Evolutionary conservation across 2,329 filamentous ascomycete species (phyloP), one percentile per base, ranked within the genome.

Genomic region (Colletotrichum sojae): DNA sequence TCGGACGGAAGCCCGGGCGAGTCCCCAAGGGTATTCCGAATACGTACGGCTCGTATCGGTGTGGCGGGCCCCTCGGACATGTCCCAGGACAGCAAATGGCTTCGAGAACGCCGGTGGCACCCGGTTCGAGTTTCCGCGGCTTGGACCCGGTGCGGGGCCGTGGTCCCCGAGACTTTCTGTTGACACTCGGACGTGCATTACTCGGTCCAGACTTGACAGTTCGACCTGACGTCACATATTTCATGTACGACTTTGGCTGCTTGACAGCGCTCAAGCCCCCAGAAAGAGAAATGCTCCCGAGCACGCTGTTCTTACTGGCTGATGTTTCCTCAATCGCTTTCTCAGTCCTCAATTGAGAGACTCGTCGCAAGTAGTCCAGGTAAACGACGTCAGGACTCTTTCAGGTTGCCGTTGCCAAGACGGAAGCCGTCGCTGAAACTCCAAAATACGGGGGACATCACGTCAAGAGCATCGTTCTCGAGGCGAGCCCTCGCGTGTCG

Each of bases 101-200:
- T n/a, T 54, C 40, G 49, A 54, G 49, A 20, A 16, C 59, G 16
- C 51, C 49, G 39, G 39, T 53, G 31, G 45, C 31, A 12, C 22
- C 20, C 39, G 39, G 51, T 16, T 54, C 39, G 13, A 54, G 22
- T 62, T 62, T 46, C 49, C 39, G 36, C 39, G 49, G 39, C 59
- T 54, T 40, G 46, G 49, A 54, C 59, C 52, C 39, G 59, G 39
- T 12, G 59, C 20, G 59, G 59, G 59, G 49, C 59, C 59, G 59
- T 62, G 49, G 45, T 20, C n/a, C 46, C 46, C 46, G 56, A 59
- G 45, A 59, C 56, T 59, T 59, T 59, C 4, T 22, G 56, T 40
- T 27, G 12, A 48, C 48, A 39, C 18, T 59, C 39, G 45, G 45
- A 16, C 18, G 2, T 36, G 31, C 31, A 36, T 36, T 10, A 36